phyloP scores from a whole-genome alignment of 1,284 basidiomycete genomes.

The Caloboletus firmus region DNA sequence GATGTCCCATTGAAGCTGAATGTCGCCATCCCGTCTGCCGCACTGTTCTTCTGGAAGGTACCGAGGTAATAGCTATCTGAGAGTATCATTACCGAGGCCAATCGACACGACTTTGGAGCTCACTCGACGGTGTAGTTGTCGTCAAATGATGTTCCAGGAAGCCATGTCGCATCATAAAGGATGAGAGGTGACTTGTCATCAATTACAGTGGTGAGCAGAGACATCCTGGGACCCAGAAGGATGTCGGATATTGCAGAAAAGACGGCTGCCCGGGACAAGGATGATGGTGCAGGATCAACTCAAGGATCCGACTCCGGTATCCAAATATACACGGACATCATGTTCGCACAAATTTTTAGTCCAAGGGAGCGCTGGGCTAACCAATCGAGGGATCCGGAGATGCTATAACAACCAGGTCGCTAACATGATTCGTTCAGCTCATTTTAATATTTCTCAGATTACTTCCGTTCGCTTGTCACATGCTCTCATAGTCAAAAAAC shows the following conservation, averaged over 20 bases:
- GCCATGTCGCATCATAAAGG: constrained; percentile 27
- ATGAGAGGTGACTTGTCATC: constrained; percentile 36
- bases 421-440: neutral
- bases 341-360: neutral
- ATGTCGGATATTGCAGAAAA: neutral
- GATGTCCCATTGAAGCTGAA: constrained; percentile 39
- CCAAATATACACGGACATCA: neutral
- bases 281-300: neutral
- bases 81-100: neutral
- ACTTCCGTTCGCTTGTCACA: neutral
- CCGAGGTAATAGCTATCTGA: constrained; percentile 30
- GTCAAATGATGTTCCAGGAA: constrained; percentile 22
- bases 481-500: too few relatives aligned
- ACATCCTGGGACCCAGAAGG: constrained; percentile 16
- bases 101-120: neutral
- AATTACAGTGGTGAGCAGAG: constrained; percentile 24
- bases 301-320: neutral
- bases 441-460: constrained; percentile 6
- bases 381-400: too few relatives aligned
- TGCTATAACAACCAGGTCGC: too few relatives aligned
- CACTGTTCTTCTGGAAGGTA: constrained; percentile 32
- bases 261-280: neutral
- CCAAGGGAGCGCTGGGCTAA: neutral
- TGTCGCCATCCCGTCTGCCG: constrained; percentile 25
- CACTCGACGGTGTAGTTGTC: constrained; percentile 16